Conservation (phyloP, 371 early-diverging fungal species). For the Saksenaea vasiformis region DNA sequence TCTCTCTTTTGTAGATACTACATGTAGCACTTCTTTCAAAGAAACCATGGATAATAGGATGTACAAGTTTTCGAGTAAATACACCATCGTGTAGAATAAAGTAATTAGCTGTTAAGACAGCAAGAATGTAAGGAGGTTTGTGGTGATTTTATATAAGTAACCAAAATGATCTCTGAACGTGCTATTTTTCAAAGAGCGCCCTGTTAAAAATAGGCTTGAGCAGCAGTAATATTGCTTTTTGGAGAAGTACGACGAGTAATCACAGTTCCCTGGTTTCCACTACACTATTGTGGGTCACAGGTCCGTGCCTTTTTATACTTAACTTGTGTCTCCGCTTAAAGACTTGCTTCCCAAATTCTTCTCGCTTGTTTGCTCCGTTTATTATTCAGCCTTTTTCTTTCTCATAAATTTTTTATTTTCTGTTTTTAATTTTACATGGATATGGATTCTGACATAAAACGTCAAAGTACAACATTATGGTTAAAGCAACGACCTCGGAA, state of each 20-base stretch:
- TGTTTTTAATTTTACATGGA: background rate
- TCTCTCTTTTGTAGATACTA: no score
- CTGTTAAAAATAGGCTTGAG: no score
- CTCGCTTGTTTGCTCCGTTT: background rate
- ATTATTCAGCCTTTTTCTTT: background rate
- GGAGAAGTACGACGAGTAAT: background rate
- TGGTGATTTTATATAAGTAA: no score
- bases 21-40: no score
- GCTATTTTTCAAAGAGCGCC: no score
- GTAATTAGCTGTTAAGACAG: no score
- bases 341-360: background rate
- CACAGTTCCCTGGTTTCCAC: background rate
- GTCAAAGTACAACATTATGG: background rate
- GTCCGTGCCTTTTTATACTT: slow-evolving; percentile 1
- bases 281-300: background rate
- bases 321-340: background rate
- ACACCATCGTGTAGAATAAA: no score
- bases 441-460: slow-evolving; percentile 2
- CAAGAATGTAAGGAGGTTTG: no score
- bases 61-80: no score
- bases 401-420: background rate
- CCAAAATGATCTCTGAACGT: no score
- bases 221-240: no score
- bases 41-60: no score
- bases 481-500: slow-evolving; percentile 3